Base-by-base conservation (phyloP, 495 filamentous ascomycete species). In the Pyrenula aspistea region DNA sequence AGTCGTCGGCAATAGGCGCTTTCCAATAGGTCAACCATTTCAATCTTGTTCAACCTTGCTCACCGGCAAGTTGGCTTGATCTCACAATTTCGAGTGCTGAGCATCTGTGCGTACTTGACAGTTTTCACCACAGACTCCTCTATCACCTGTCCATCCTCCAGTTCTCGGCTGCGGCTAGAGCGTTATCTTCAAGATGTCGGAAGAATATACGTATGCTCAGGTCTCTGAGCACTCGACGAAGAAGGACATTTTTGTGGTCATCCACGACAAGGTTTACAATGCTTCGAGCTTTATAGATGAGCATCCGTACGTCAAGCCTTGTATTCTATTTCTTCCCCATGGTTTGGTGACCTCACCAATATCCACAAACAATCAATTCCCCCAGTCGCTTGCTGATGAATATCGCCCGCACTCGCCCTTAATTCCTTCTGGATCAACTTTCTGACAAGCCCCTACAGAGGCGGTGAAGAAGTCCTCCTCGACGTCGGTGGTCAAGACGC, bases 221-320 rank as follows among this genome's bases (percentile, higher is more conserved):
- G 83, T 96, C 68, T 77, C 87, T 59, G 80, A 79, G 67, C 94
- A 99, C 78, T 87, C 83, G 74, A 84, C 83, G 67, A 97, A 97
- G 85, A 97, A 96, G 82, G 90, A 97, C 68, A 79, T 96, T 52
- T 94, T 81, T 75, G 61, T 96, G 60, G 86, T 96, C 56, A 80
- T 97, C 65, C 89, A 97, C 77, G 92, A 96, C 72, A 92, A 94
- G 77, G 85, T 99, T 72, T 99, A 96, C 81, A 84, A 95, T 68
- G 69, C 77, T 62, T 79, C 80, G 60, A 87, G 81, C 67, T 99
- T 99, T 75, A 78, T 97, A 57, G 92, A 97, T 69, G 94, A 99
- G 83, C 94, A 99, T 75, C 94, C 94, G 92, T 98, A 89, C 72
- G 93, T 91, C 25, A 51, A 53, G 57, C 54, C 48, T 55, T 15